phyloP scores from a whole-genome alignment of 2,329 filamentous ascomycete genomes.

The Bipolaris victoriae region DNA sequence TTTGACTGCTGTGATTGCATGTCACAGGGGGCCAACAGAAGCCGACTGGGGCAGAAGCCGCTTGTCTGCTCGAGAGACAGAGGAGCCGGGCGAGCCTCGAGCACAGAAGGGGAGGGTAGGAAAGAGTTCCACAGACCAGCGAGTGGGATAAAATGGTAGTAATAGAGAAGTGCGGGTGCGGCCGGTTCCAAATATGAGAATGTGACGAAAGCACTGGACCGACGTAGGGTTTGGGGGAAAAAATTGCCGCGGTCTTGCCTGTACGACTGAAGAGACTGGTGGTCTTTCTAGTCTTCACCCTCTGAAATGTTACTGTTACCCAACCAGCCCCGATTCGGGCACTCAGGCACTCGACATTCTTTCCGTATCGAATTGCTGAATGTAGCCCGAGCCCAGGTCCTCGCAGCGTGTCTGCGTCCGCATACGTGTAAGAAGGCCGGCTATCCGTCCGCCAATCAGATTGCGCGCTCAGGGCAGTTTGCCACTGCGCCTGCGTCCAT shows the following conservation, averaged over 20 bases:
- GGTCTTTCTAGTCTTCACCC: background rate
- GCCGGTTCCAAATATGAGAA: background rate
- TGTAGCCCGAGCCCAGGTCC: background rate
- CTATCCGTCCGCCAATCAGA: background rate
- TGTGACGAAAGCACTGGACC: background rate
- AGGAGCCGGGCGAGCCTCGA: background rate
- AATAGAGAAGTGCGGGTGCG: background rate
- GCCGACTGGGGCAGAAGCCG: background rate
- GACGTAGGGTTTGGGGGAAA: background rate
- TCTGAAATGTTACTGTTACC: slow-evolving; percentile 2
- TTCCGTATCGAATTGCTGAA: slow-evolving; percentile 11
- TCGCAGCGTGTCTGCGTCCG: background rate
- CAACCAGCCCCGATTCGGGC: background rate
- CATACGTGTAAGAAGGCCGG: slow-evolving; percentile 3
- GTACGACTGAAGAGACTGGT: background rate
- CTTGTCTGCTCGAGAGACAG: background rate
- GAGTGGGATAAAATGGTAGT: background rate
- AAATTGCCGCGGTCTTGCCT: background rate
- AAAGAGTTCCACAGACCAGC: background rate
- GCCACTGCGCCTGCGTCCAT: background rate
- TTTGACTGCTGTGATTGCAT: slow-evolving; percentile 6
- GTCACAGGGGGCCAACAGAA: background rate
- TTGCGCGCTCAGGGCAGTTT: background rate
- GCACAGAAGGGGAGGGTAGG: background rate
- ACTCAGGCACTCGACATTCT: background rate